A percentile compares a stretch with the other conserved stretches of the same genome.
Conservation (phyloP, 2,329 filamentous ascomycete genomes). For the Diaporthe amygdali region DNA sequence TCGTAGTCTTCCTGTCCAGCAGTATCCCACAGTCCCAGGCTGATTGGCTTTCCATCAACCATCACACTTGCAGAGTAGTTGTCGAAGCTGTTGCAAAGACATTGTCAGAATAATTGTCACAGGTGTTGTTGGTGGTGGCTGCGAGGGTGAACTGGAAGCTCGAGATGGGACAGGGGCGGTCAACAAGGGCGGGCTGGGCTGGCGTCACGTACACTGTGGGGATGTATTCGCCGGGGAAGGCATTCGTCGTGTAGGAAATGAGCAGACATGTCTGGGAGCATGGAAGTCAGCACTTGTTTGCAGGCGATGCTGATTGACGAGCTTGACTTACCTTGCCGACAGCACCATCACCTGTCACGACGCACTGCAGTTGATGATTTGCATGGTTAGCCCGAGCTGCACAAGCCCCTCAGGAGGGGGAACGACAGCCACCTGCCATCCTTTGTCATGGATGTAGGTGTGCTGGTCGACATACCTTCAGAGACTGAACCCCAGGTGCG, state of each 20-base stretch:
- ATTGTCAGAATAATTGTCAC: slow-evolving; percentile 28
- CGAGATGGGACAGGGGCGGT: slow-evolving; percentile 2
- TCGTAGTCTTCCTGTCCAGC: slow-evolving; percentile 99
- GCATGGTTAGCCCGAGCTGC: slow-evolving; percentile 40
- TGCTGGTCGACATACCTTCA: slow-evolving; percentile 71
- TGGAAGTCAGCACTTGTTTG: slow-evolving; percentile 31
- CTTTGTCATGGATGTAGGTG: neutral
- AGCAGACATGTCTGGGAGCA: slow-evolving; percentile 86
- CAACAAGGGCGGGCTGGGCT: slow-evolving; percentile 9
- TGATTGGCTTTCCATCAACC: slow-evolving; percentile 98
- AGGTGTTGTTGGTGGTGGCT: neutral
- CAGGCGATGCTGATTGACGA: neutral
- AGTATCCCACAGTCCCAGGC: slow-evolving; percentile 96
- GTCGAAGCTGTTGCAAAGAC: slow-evolving; percentile 72
- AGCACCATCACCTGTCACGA: slow-evolving; percentile 98
- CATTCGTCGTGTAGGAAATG: slow-evolving; percentile 99
- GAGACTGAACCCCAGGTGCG: slow-evolving; percentile 83
- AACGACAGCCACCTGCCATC: neutral
- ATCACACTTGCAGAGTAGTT: slow-evolving; percentile 99
- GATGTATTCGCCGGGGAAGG: slow-evolving; percentile 99
- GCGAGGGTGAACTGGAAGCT: slow-evolving; percentile 21
- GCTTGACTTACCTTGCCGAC: slow-evolving; percentile 83
- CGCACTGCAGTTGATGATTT: slow-evolving; percentile 67
- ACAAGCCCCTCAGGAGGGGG: slow-evolving; percentile 9
- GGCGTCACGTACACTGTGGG: slow-evolving; percentile 77